Conservation (phyloP, 169 alveolate genomes). For the Fabrea salina region DNA sequence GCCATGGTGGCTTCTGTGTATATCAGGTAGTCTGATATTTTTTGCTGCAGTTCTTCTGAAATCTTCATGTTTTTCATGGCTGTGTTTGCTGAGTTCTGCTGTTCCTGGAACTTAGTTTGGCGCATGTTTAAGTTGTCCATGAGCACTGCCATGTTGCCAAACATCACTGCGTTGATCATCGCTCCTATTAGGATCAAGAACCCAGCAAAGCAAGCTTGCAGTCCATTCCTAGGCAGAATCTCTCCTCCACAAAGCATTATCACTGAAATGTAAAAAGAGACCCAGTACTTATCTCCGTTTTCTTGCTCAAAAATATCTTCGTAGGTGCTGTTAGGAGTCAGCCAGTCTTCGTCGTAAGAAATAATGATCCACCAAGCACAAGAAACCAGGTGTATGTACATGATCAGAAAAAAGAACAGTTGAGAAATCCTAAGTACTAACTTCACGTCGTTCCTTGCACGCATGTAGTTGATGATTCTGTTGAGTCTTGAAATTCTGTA, state of each 20-base stretch:
- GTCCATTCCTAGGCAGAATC: neutral
- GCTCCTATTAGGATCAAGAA: neutral
- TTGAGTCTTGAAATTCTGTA: constrained; percentile 35
- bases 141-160: constrained; percentile 38
- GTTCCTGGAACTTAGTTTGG: constrained; percentile 12
- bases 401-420: constrained; percentile 29
- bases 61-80: constrained; percentile 41
- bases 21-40: constrained; percentile 6
- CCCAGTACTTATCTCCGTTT: constrained; percentile 8
- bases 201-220: neutral
- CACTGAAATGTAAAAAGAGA: constrained; percentile 25
- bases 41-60: neutral
- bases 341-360: constrained; percentile 11
- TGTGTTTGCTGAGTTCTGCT: constrained; percentile 31
- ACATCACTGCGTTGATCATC: constrained; percentile 30
- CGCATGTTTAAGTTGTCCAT: constrained; percentile 9
- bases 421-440: constrained; percentile 18
- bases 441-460: constrained; percentile 32
- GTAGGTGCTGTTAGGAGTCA: constrained; percentile 22
- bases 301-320: constrained; percentile 13
- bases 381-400: constrained; percentile 37
- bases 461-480: constrained; percentile 30
- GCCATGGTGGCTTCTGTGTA: constrained; percentile 18
- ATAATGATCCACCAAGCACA: constrained; percentile 22
- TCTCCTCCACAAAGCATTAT: constrained; percentile 35